Evolutionary conservation across 2,329 filamentous ascomycete species (phyloP).

Genomic region (Colletotrichum plurivorum): DNA sequence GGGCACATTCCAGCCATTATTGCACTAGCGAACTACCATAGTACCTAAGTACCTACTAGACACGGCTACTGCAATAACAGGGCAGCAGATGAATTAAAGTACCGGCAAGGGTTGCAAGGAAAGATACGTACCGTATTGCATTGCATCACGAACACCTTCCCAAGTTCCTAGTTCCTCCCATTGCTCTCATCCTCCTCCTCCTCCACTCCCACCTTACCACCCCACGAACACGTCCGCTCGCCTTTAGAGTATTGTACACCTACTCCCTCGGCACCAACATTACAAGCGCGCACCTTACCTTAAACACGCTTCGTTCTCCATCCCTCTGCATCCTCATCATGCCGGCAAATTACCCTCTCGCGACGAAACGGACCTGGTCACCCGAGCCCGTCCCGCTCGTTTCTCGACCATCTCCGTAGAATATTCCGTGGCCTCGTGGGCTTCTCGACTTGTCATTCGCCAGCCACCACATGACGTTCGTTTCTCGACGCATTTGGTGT

Average conservation of each 20-base stretch:
- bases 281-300: constrained; percentile 9
- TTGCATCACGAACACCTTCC: constrained; percentile 10
- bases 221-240: constrained; percentile 14
- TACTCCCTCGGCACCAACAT: neutral
- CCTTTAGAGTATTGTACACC: no score
- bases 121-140: constrained; percentile 12
- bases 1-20: constrained; percentile 12
- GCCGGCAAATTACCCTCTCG: constrained; percentile 24
- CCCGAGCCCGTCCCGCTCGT: constrained; percentile 16
- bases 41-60: neutral
- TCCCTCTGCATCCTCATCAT: constrained; percentile 19
- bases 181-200: constrained; percentile 2
- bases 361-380: constrained; percentile 32
- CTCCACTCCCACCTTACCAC: constrained; percentile 21
- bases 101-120: neutral
- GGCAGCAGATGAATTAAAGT: neutral
- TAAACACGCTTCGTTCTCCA: constrained; percentile 22
- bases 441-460: constrained; percentile 26
- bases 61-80: neutral
- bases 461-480: constrained; percentile 36
- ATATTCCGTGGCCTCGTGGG: neutral
- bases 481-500: neutral
- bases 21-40: neutral
- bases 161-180: no score
- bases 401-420: neutral